These are phyloP conservation scores for Boletus huronensis DNA, from an alignment of 768 basidiomycete species.

Conservation along the genomic window DNA sequence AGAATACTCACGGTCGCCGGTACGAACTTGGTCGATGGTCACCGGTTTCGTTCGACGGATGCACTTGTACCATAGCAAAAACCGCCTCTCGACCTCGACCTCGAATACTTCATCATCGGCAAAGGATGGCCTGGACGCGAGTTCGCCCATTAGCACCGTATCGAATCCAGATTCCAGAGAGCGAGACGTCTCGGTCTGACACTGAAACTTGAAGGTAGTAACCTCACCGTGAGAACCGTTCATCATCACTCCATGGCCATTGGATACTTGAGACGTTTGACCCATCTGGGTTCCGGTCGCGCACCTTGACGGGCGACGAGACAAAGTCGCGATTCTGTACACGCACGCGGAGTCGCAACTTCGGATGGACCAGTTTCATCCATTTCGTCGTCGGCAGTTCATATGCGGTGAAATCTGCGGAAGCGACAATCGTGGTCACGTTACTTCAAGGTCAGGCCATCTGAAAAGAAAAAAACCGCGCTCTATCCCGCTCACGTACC, in stretches of 20 bases:
- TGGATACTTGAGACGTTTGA: not conserved
- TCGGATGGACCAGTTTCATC: slow-evolving; percentile 20
- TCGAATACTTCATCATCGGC: slow-evolving; percentile 18
- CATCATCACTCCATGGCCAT: slow-evolving; percentile 17
- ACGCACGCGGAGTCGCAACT: slow-evolving; percentile 22
- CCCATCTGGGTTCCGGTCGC: slow-evolving; percentile 1
- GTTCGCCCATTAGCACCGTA: not conserved
- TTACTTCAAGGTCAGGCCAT: not conserved
- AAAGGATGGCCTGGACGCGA: slow-evolving; percentile 11
- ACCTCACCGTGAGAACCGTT: slow-evolving; percentile 16
- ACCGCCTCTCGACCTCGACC: slow-evolving; percentile 19
- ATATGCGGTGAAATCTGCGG: slow-evolving; percentile 24
- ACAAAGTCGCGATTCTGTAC: slow-evolving; percentile 7
- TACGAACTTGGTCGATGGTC: slow-evolving; percentile 23
- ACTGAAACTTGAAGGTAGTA: not conserved
- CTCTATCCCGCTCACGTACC: slow-evolving; percentile 10
- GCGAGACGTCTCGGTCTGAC: not conserved
- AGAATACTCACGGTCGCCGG: slow-evolving; percentile 14
- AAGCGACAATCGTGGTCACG: not conserved
- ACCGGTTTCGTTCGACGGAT: slow-evolving; percentile 23
- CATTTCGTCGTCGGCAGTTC: slow-evolving; percentile 21
- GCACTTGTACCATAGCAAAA: slow-evolving; percentile 21
- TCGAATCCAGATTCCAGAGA: not conserved
- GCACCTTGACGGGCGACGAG: slow-evolving; percentile 12
- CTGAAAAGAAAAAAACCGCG: not conserved